These are phyloP conservation scores for Suillus sp. DNA, from an alignment of 768 basidiomycete genomes.

Conservation along the genomic window DNA sequence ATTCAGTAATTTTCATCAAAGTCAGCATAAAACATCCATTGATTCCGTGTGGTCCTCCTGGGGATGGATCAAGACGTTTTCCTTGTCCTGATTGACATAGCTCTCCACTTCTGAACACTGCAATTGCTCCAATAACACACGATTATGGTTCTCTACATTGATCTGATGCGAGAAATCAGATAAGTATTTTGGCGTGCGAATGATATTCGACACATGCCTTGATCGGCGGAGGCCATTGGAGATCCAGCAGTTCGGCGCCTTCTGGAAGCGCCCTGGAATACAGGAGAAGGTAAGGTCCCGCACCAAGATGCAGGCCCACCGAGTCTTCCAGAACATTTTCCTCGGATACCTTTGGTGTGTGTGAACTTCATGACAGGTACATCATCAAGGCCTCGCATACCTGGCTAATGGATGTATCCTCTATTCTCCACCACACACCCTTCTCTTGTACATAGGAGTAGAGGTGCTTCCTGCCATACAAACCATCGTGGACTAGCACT, in stretches of 20 bases:
- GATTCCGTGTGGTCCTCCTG: constrained; percentile 1
- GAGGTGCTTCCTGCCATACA: constrained; percentile 74
- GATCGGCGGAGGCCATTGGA: constrained; percentile 30
- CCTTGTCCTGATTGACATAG: not conserved
- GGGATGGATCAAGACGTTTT: not conserved
- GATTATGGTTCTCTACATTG: constrained; percentile 5
- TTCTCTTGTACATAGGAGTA: constrained; percentile 73
- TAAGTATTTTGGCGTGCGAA: constrained; percentile 10
- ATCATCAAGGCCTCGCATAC: constrained; percentile 33
- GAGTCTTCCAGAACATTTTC: constrained; percentile 68
- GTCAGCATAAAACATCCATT: constrained; percentile 2
- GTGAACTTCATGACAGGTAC: not conserved
- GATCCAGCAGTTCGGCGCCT: constrained; percentile 22
- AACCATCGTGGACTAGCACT: constrained; percentile 76
- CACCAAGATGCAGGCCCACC: constrained; percentile 70
- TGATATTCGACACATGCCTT: not conserved
- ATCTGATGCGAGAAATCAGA: constrained; percentile 27
- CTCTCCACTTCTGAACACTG: not conserved
- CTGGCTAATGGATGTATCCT: constrained; percentile 69
- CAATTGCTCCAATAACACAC: constrained; percentile 2
- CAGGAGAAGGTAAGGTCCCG: constrained; percentile 78
- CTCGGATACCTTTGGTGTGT: constrained; percentile 60
- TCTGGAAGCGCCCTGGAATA: constrained; percentile 49
- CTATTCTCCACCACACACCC: constrained; percentile 79
- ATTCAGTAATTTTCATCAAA: not conserved